phyloP scores from a whole-genome alignment of 352 stramenopile species.

The Pythium graminicola region DNA sequence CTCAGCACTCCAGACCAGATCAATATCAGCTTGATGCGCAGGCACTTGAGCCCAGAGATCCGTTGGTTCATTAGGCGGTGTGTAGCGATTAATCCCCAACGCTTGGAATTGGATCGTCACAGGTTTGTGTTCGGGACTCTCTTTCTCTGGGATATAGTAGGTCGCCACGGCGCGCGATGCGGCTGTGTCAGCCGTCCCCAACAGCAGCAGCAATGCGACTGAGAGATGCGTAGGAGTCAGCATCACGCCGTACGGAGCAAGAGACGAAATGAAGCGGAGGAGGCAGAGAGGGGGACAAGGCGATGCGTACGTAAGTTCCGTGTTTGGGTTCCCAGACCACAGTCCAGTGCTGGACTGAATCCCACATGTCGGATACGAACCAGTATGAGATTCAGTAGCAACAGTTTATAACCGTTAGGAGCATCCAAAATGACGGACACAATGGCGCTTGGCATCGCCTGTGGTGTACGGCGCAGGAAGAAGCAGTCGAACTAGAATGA shows the following conservation, averaged over 20 bases:
- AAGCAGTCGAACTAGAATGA: too few species aligned
- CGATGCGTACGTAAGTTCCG: neutral
- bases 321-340: too few species aligned
- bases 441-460: too few species aligned
- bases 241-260: too few species aligned
- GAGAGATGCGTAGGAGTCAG: slow-evolving; percentile 1
- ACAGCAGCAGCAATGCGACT: slow-evolving; percentile 5
- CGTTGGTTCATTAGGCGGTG: slow-evolving; percentile 15
- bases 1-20: slow-evolving; percentile 58
- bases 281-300: neutral
- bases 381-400: too few species aligned
- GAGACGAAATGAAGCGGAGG: too few species aligned
- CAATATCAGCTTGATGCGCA: slow-evolving; percentile 39
- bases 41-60: slow-evolving; percentile 38
- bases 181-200: neutral
- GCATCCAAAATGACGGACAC: too few species aligned
- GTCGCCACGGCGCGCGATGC: slow-evolving; percentile 24
- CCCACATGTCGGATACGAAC: too few species aligned
- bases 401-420: too few species aligned
- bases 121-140: slow-evolving; percentile 29
- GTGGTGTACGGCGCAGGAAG: too few species aligned
- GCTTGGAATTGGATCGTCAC: slow-evolving; percentile 43
- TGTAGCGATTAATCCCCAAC: slow-evolving; percentile 49
- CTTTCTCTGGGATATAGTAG: slow-evolving; percentile 48
- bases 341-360: too few species aligned